phyloP scores from a whole-genome alignment of 441 rosid species.

The Jatropha multifida region DNA sequence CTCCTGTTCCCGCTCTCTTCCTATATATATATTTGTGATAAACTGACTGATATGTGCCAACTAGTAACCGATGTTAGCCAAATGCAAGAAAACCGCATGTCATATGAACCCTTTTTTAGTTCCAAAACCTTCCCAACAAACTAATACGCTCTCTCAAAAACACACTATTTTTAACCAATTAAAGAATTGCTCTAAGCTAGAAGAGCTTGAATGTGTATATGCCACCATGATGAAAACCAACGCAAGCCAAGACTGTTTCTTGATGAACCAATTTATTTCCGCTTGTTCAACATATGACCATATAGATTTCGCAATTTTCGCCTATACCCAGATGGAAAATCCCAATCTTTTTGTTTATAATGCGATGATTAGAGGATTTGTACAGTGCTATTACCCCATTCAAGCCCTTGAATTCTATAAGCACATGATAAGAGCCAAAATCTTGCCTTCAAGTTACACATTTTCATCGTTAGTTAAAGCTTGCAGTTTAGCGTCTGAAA shows the following conservation, averaged over 20 bases:
- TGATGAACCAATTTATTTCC: conserved; percentile 26
- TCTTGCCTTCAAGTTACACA: conserved; percentile 26
- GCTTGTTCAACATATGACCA: conserved; percentile 15
- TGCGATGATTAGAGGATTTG: conserved; percentile 33
- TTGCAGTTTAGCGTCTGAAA: conserved; percentile 6
- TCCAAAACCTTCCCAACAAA: not conserved
- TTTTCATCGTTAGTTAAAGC: conserved; percentile 29
- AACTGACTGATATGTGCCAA: too few species aligned
- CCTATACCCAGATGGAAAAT: conserved; percentile 24
- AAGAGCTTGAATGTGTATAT: conserved; percentile 19
- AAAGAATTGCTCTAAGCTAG: not conserved
- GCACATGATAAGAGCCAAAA: conserved; percentile 17
- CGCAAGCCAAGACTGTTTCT: conserved; percentile 22
- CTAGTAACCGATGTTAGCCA: not conserved
- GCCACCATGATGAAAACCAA: conserved; percentile 24
- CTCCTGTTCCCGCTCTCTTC: too few species aligned
- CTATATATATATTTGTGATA: too few species aligned
- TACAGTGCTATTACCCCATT: conserved; percentile 15
- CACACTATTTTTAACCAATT: not conserved
- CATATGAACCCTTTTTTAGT: not conserved
- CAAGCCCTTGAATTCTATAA: conserved; percentile 27
- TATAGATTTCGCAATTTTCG: conserved; percentile 19
- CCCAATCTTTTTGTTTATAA: conserved; percentile 39
- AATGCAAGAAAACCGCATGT: not conserved
- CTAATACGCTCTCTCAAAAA: not conserved